Evolutionary conservation across 371 early-diverging fungal species (phyloP).

Genomic region (Mucor mucedo): DNA sequence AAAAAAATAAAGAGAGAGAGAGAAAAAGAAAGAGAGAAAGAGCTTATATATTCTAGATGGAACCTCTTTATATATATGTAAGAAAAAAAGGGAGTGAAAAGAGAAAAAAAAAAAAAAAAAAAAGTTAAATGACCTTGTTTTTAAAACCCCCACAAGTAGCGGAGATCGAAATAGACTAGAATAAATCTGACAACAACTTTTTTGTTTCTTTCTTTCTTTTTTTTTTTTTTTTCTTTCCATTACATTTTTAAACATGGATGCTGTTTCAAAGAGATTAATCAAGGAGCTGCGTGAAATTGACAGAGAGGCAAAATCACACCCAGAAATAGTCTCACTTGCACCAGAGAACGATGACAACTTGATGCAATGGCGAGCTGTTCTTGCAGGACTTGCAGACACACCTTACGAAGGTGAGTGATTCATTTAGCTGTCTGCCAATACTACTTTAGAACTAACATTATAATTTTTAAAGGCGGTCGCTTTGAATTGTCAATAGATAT

Average conservation of each 20-base stretch:
- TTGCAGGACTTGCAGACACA: constrained; percentile 82
- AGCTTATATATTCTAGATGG: no score
- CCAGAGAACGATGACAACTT: constrained; percentile 82
- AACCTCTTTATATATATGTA: background rate
- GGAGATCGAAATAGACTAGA: background rate
- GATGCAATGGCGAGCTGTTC: constrained; percentile 84
- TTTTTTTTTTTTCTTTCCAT: constrained; percentile 1
- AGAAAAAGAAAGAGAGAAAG: no score
- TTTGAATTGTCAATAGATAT: constrained; percentile 65
- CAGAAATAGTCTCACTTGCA: constrained; percentile 63
- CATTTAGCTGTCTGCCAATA: no score
- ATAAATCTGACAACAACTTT: background rate
- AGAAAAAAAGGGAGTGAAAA: background rate
- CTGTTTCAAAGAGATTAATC: constrained; percentile 65
- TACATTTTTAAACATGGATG: constrained; percentile 36
- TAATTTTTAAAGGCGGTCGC: constrained; percentile 57
- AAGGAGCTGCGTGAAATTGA: constrained; percentile 68
- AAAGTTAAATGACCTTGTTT: background rate
- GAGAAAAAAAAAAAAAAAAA: background rate
- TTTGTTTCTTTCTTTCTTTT: constrained; percentile 9
- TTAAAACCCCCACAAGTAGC: background rate
- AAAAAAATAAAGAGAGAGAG: background rate
- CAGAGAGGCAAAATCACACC: constrained; percentile 53
- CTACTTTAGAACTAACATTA: no score
- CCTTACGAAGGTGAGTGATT: constrained; percentile 75